Evolutionary conservation across 2,329 filamentous ascomycete genomes (phyloP).

Genomic region (Chaetomium sp.): DNA sequence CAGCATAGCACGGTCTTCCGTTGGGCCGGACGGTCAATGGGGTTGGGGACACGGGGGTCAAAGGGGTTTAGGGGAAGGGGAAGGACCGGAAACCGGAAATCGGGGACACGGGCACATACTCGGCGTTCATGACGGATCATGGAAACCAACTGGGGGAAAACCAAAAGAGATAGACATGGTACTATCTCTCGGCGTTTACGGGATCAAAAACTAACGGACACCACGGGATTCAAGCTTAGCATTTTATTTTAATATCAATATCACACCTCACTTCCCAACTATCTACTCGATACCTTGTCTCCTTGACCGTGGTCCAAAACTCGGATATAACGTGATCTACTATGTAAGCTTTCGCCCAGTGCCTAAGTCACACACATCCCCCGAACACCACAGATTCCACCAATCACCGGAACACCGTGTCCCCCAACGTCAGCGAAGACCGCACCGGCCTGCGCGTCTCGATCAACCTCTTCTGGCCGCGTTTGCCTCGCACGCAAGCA

Average conservation of each 20-base stretch:
- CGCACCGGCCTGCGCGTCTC: neutral
- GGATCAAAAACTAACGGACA: slow-evolving; percentile 2
- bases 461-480: neutral
- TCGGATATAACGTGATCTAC: too few relatives aligned
- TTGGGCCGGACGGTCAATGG: too few relatives aligned
- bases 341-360: too few relatives aligned
- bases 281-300: neutral
- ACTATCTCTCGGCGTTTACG: slow-evolving; percentile 3
- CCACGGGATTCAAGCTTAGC: neutral
- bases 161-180: slow-evolving; percentile 7
- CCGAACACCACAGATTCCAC: too few relatives aligned
- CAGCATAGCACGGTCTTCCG: too few relatives aligned
- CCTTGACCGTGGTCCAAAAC: too few relatives aligned
- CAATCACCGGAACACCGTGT: too few relatives aligned
- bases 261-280: neutral
- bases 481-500: neutral
- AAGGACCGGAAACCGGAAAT: neutral
- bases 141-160: neutral
- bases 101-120: neutral
- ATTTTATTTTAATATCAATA: neutral
- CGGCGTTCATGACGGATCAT: neutral
- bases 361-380: too few relatives aligned
- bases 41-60: too few relatives aligned
- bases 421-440: neutral
- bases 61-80: neutral